Evolutionary conservation across 441 rosid genomes (phyloP).

Genomic region (Biscutella laevigata): DNA sequence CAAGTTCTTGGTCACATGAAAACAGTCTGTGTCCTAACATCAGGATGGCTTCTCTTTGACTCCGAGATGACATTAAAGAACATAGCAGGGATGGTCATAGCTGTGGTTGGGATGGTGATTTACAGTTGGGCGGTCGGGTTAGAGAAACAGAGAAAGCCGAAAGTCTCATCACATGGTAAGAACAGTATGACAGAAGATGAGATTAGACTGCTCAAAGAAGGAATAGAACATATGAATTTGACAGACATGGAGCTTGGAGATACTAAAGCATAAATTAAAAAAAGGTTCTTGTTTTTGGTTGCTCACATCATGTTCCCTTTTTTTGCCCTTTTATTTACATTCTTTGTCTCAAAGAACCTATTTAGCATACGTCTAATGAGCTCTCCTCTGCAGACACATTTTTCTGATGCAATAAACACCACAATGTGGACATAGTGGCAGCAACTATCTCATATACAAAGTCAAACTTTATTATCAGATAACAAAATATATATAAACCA

Average conservation of each 20-base stretch:
- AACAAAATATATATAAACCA: background rate
- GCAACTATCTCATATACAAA: background rate
- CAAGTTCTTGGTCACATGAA: constrained; percentile 95
- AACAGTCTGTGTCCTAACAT: constrained; percentile 67
- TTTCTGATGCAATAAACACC: background rate
- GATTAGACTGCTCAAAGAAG: constrained; percentile 70
- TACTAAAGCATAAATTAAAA: constrained; percentile 31
- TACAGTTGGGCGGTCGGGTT: constrained; percentile 82
- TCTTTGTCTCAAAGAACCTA: constrained; percentile 15
- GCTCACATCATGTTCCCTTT: constrained; percentile 1
- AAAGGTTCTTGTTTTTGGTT: background rate
- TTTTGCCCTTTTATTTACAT: constrained; percentile 1
- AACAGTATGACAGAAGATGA: constrained; percentile 77
- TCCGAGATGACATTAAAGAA: constrained; percentile 69
- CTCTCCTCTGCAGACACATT: background rate
- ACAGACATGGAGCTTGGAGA: constrained; percentile 73
- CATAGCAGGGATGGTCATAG: constrained; percentile 68
- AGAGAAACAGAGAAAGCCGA: constrained; percentile 41
- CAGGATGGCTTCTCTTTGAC: constrained; percentile 81
- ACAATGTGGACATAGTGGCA: background rate
- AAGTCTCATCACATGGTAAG: constrained; percentile 33
- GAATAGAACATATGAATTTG: constrained; percentile 41
- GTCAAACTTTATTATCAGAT: background rate
- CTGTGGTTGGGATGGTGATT: constrained; percentile 70
- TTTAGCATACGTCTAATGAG: background rate